Evolutionary conservation across 192 early-diverging fungal species (phyloP), one percentile per base, ranked within the genome.

Genomic region (Coemansia sp.): DNA sequence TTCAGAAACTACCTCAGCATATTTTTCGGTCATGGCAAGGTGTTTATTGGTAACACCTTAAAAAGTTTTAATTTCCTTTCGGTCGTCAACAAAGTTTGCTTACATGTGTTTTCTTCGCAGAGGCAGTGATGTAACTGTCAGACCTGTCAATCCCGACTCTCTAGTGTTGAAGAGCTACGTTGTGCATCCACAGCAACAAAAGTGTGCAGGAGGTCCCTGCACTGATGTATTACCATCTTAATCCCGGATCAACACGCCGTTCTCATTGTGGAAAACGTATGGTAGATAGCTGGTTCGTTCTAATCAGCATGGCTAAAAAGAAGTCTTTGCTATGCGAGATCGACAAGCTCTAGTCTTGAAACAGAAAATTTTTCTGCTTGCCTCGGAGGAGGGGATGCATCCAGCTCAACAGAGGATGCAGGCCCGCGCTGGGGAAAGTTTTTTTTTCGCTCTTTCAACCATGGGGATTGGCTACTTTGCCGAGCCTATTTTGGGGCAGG

Each of bases 351-450:
- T 2, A 27, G 39, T 14, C 14, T 14, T 2, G 11, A 4, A 1
- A 2, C 3, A 14, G 17, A 46, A 46, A 46, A 17, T 2, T 46
- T 46, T 46, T 46, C 14, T 17, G 9, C 14, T 11, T 46, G 39
- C 39, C 11, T 46, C 39, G 39, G 39, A 46, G 39, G 39, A 46
- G 39, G 39, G 39, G 39, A 14, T 14, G 11, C 39, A 46, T 46
- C 39, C 39, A 46, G 39, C 39, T 46, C 39, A 46, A 46, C 39
- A 46, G 39, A 46, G 39, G 39, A 46, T 46, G 39, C 39, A 46
- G 39, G 39, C 39, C 39, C 39, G 39, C 11, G 39, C 39, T 46
- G 39, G 39, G 39, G 39, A 46, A 46, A 14, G 10, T 36, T 36
- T 36, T 46, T 46, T 46, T 46, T 46, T 17, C 39, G 17, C 39